Evolutionary conservation across 768 basidiomycete genomes (phyloP).

Genomic region (Serendipita vermifera): DNA sequence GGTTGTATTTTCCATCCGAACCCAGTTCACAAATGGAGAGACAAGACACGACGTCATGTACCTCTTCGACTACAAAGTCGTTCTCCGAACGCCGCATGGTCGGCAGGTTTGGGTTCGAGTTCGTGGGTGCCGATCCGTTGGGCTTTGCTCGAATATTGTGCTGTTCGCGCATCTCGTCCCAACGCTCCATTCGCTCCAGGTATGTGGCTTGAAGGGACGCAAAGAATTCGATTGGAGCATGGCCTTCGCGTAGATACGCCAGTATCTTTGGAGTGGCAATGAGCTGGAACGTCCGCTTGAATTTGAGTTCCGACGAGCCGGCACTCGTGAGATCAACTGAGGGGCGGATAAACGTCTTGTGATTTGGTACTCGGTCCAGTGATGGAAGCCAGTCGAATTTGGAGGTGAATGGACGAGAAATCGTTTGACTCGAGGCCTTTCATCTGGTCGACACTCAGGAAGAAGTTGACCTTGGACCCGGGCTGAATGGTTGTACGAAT

Average conservation of each 20-base stretch:
- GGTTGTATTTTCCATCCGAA: constrained; percentile 68
- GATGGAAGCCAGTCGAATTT: constrained; percentile 79
- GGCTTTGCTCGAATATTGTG: constrained; percentile 31
- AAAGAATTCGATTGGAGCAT: constrained; percentile 84
- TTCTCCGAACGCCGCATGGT: constrained; percentile 85
- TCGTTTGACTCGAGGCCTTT: constrained; percentile 81
- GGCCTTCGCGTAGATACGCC: constrained; percentile 55
- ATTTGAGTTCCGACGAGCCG: constrained; percentile 64
- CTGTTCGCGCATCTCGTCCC: constrained; percentile 86
- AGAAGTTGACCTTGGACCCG: constrained; percentile 74
- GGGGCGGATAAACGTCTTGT: constrained; percentile 76
- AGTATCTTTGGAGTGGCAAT: constrained; percentile 61
- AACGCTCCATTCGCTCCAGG: constrained; percentile 75
- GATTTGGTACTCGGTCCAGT: constrained; percentile 52
- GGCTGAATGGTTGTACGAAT: constrained; percentile 48
- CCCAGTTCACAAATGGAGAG: constrained; percentile 77
- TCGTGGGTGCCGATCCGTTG: constrained; percentile 8
- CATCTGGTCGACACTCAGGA: constrained; percentile 71
- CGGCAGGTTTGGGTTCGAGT: constrained; percentile 31
- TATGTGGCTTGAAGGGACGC: constrained; percentile 70
- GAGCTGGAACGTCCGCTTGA: constrained; percentile 71
- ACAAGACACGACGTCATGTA: constrained; percentile 79
- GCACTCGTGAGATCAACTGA: constrained; percentile 59
- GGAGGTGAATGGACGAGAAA: constrained; percentile 73
- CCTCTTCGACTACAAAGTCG: constrained; percentile 76